phyloP scores from a whole-genome alignment of 805 yeast genomes.

The Lipomyces sp. region DNA sequence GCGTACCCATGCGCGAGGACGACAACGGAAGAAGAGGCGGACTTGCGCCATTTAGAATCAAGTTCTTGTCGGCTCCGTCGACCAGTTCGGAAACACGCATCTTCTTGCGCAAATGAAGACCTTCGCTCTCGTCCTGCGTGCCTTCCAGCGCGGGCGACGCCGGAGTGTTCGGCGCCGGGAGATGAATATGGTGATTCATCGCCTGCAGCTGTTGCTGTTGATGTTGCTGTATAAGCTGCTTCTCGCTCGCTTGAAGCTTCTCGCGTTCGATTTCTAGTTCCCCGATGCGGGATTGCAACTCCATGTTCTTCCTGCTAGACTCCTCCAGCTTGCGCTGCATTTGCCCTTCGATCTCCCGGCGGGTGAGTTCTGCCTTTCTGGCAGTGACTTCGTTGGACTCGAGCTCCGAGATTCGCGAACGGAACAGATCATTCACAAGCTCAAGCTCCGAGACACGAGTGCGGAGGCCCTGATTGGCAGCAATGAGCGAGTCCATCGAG shows the following conservation, averaged over 20 bases:
- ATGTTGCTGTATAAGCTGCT: constrained; percentile 7
- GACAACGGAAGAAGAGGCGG: constrained; percentile 12
- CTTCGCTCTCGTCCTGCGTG: constrained; percentile 1
- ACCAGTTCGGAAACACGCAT: constrained; percentile 23
- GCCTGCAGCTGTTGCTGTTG: constrained; percentile 12
- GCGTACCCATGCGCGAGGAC: constrained; percentile 11
- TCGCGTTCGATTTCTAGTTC: constrained; percentile 24
- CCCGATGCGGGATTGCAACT: constrained; percentile 20
- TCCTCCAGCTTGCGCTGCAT: constrained; percentile 35
- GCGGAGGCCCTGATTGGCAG: constrained; percentile 47
- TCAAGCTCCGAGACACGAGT: constrained; percentile 86
- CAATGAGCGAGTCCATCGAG: constrained; percentile 21
- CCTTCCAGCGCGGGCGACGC: constrained; percentile 24
- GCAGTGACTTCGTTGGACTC: constrained; percentile 48
- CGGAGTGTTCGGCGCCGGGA: constrained; percentile 22
- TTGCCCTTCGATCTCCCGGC: constrained; percentile 48
- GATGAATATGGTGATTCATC: constrained; percentile 7
- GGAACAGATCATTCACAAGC: constrained; percentile 81
- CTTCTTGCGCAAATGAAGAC: constrained; percentile 22
- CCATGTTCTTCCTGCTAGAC: constrained; percentile 19
- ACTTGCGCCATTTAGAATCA: neutral
- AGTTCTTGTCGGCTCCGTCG: constrained; percentile 4
- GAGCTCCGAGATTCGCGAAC: constrained; percentile 76
- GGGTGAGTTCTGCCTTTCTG: constrained; percentile 34
- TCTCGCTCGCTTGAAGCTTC: neutral